phyloP scores from a whole-genome alignment of 1,284 basidiomycete species.

The Austropuccinia psidii region DNA sequence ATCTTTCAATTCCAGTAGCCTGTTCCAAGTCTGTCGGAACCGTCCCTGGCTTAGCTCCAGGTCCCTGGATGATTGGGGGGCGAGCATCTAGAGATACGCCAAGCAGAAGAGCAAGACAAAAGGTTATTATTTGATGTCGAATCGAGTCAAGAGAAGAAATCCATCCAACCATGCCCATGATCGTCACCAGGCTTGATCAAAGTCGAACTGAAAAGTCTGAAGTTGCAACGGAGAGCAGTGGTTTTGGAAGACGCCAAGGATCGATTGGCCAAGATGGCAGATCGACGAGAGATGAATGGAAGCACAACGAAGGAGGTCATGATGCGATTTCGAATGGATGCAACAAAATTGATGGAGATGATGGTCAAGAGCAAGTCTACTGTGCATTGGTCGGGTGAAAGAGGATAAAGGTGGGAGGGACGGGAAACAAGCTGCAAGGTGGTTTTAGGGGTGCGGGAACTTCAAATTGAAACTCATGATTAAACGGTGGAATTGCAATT shows the following conservation, averaged over 20 bases:
- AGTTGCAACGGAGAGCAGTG: background rate
- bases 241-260: background rate
- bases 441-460: too few species aligned
- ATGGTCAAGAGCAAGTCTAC: too few species aligned
- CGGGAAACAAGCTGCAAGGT: too few species aligned
- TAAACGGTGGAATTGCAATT: too few species aligned
- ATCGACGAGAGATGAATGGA: slow-evolving; percentile 12
- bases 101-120: background rate
- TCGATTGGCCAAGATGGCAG: background rate
- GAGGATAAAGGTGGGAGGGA: too few species aligned
- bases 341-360: background rate
- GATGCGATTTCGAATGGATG: background rate
- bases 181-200: slow-evolving; percentile 52
- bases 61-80: slow-evolving; percentile 64
- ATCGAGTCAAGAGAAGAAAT: slow-evolving; percentile 44
- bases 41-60: slow-evolving; percentile 64
- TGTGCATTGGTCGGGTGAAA: too few species aligned
- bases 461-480: too few species aligned
- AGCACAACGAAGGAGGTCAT: background rate
- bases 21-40: slow-evolving; percentile 79
- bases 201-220: slow-evolving; percentile 6
- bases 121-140: background rate
- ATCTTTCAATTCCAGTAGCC: slow-evolving; percentile 91
- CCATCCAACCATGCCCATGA: slow-evolving; percentile 58
- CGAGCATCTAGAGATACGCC: slow-evolving; percentile 40